phyloP scores from a whole-genome alignment of 2,329 filamentous ascomycete genomes.

The Monosporascus sp. region DNA sequence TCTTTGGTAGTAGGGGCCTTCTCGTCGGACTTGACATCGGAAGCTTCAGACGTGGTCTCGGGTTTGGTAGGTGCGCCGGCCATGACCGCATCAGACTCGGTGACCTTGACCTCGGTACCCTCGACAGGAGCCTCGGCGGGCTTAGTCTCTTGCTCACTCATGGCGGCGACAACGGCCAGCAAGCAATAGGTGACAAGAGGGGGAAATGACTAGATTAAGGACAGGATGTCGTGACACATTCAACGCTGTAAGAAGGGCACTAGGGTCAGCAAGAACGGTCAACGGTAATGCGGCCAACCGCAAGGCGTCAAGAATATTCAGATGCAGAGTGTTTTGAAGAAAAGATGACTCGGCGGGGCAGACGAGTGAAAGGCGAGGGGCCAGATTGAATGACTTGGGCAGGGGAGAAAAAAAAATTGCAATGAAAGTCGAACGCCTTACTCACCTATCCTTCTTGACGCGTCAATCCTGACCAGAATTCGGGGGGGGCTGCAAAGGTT shows the following conservation, averaged over 20 bases:
- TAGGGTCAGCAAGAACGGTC: too few species aligned
- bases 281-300: too few species aligned
- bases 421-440: too few species aligned
- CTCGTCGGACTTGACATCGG: background rate
- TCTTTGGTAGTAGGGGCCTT: background rate
- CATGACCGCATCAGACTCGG: conserved; percentile 10
- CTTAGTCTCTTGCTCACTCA: conserved; percentile 34
- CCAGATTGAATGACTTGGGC: background rate
- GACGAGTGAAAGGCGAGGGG: background rate
- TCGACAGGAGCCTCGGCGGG: conserved; percentile 27
- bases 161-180: conserved; percentile 9
- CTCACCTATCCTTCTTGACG: too few species aligned
- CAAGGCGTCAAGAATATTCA: background rate
- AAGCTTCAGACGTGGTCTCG: conserved; percentile 16
- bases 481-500: too few species aligned
- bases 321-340: background rate
- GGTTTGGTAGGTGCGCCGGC: conserved; percentile 18
- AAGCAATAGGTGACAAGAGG: too few species aligned
- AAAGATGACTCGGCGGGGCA: background rate
- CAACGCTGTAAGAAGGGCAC: background rate
- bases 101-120: background rate
- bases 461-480: too few species aligned
- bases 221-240: background rate
- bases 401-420: background rate
- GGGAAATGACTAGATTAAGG: too few species aligned